A percentile compares a stretch with the other conserved stretches of the same genome.
Evolutionary conservation across 2,329 filamentous ascomycete genomes (phyloP).

Genomic region (Venturia pyrina): DNA sequence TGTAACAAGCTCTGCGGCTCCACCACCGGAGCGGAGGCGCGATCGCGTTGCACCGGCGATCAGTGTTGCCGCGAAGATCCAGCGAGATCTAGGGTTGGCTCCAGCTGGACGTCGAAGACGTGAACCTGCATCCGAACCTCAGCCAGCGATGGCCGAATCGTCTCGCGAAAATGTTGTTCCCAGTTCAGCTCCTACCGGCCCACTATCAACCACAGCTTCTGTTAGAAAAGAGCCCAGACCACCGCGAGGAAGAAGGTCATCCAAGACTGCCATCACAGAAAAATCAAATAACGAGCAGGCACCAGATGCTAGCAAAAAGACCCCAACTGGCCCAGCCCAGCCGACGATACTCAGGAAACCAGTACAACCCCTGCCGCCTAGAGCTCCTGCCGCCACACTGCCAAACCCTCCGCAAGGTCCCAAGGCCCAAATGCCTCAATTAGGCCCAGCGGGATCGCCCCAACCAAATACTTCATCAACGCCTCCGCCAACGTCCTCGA

Average conservation of each 20-base stretch:
- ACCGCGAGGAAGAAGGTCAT: slow-evolving; percentile 27
- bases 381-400: slow-evolving; percentile 21
- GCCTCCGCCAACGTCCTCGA: slow-evolving; percentile 19
- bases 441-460: slow-evolving; percentile 10
- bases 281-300: slow-evolving; percentile 22
- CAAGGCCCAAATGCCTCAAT: slow-evolving; percentile 15
- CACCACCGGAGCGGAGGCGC: slow-evolving; percentile 37
- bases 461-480: slow-evolving; percentile 22
- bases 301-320: slow-evolving; percentile 22
- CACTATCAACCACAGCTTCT: slow-evolving; percentile 8
- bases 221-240: slow-evolving; percentile 28
- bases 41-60: slow-evolving; percentile 39
- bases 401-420: slow-evolving; percentile 13
- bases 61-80: slow-evolving; percentile 46
- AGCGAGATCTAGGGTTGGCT: slow-evolving; percentile 50
- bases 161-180: not conserved
- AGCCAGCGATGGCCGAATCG: slow-evolving; percentile 17
- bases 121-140: slow-evolving; percentile 20
- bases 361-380: slow-evolving; percentile 17
- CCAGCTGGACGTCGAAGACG: slow-evolving; percentile 31
- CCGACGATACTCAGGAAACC: slow-evolving; percentile 32
- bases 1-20: slow-evolving; percentile 22
- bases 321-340: slow-evolving; percentile 16
- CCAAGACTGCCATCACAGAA: slow-evolving; percentile 26
- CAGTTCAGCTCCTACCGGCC: not conserved